Evolutionary conservation across 768 basidiomycete genomes (phyloP).

Genomic region (Rhodotorula diobovata): DNA sequence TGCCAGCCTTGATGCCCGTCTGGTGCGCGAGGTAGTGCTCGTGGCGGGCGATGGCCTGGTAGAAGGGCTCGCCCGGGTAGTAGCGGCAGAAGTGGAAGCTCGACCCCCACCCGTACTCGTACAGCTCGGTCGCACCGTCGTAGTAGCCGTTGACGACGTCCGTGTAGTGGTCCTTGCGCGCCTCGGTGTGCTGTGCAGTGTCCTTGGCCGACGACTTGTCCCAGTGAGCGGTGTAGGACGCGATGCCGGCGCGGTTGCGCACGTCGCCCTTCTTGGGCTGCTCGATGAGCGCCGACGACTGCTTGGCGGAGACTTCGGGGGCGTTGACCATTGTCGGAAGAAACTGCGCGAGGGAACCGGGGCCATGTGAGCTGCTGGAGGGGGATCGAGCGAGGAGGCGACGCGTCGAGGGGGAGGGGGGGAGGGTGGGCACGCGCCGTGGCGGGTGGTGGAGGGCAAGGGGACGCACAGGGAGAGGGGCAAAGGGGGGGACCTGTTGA

Average conservation of each 20-base stretch:
- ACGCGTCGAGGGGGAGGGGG: not conserved
- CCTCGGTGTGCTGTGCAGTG: constrained; percentile 60
- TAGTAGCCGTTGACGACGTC: constrained; percentile 94
- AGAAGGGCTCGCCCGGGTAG: constrained; percentile 67
- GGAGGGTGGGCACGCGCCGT: not conserved
- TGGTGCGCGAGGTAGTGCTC: constrained; percentile 93
- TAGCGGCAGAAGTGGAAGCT: constrained; percentile 97
- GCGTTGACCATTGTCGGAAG: constrained; percentile 26
- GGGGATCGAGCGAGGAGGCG: not conserved
- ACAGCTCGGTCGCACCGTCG: constrained; percentile 72
- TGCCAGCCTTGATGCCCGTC: constrained; percentile 77
- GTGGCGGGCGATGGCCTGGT: constrained; percentile 65
- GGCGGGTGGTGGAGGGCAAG: not conserved
- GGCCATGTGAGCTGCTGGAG: no score
- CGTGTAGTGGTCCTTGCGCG: constrained; percentile 73
- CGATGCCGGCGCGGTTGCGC: constrained; percentile 64
- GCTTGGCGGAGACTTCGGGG: constrained; percentile 2
- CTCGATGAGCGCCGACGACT: constrained; percentile 15
- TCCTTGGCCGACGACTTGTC: constrained; percentile 73
- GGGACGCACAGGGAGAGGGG: no score
- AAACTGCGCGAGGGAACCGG: not conserved
- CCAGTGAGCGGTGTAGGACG: constrained; percentile 88
- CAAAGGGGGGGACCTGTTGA: not conserved
- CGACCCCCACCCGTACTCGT: constrained; percentile 69
- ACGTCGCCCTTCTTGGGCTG: constrained; percentile 52